Conservation (phyloP, 768 basidiomycete genomes). For the Pleurotus cornucopiae region DNA sequence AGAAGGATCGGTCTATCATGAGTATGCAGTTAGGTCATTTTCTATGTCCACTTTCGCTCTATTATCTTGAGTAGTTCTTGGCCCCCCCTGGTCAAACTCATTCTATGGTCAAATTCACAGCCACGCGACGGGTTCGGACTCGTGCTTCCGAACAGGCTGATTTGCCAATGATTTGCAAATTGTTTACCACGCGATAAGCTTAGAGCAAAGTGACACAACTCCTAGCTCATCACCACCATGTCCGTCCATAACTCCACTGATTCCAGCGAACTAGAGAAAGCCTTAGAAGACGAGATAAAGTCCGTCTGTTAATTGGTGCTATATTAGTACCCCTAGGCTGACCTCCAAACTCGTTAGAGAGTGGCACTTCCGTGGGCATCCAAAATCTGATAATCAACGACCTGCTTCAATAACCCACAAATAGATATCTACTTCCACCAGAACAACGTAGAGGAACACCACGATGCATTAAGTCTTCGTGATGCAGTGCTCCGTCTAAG, state of each 20-base stretch:
- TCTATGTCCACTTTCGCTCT: too few species aligned
- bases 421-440: slow-evolving; percentile 81
- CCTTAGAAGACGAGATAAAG: slow-evolving; percentile 63
- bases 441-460: slow-evolving; percentile 54
- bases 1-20: slow-evolving; percentile 51
- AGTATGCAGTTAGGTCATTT: background rate
- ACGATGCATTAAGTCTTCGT: slow-evolving; percentile 61
- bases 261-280: slow-evolving; percentile 43
- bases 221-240: too few species aligned
- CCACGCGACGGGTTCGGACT: too few species aligned
- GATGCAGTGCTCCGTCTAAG: slow-evolving; percentile 70
- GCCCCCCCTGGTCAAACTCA: too few species aligned
- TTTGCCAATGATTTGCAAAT: too few species aligned
- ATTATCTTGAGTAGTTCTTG: too few species aligned
- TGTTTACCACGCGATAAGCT: background rate
- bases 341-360: slow-evolving; percentile 37
- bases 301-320: slow-evolving; percentile 19
- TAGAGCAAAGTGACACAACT: background rate
- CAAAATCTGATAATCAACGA: background rate
- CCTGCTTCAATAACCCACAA: background rate
- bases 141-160: too few species aligned
- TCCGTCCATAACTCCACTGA: too few species aligned
- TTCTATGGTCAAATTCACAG: too few species aligned
- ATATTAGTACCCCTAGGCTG: too few species aligned
- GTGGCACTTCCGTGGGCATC: slow-evolving; percentile 71